Evolutionary conservation across 768 basidiomycete genomes (phyloP).

Genomic region (Boletus eberwhitei): DNA sequence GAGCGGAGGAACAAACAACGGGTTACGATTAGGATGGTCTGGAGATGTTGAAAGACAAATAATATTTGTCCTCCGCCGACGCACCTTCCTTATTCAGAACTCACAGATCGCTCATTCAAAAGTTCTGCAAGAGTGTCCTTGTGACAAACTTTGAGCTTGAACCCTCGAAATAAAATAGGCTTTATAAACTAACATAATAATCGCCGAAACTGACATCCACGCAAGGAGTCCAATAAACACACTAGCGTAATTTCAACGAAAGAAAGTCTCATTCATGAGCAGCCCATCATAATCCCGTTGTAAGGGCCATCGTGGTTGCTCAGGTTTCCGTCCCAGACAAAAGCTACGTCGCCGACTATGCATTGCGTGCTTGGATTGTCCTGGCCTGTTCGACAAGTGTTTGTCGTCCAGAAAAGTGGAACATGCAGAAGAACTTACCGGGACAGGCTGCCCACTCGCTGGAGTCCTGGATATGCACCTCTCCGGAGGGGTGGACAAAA

Average conservation of each 20-base stretch:
- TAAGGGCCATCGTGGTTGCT: constrained; percentile 46
- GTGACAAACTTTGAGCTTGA: too few relatives aligned
- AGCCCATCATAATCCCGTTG: constrained; percentile 28
- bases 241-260: background rate
- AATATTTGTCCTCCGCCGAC: too few relatives aligned
- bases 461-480: constrained; percentile 43
- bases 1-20: background rate
- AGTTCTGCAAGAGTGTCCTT: background rate
- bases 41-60: background rate
- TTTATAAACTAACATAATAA: background rate
- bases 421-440: constrained; percentile 27
- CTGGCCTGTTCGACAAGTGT: constrained; percentile 34
- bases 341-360: constrained; percentile 26
- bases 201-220: background rate
- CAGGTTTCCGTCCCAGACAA: constrained; percentile 41
- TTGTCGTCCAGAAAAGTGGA: background rate
- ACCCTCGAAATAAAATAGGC: background rate
- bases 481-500: constrained; percentile 40
- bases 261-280: constrained; percentile 8
- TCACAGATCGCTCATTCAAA: background rate
- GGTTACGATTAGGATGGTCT: too few relatives aligned
- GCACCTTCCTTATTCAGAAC: background rate
- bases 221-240: background rate
- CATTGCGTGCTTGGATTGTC: constrained; percentile 50
- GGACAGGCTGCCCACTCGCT: constrained; percentile 54